Conservation (phyloP, 805 yeast genomes). For the Nakazawaea pomicola region DNA sequence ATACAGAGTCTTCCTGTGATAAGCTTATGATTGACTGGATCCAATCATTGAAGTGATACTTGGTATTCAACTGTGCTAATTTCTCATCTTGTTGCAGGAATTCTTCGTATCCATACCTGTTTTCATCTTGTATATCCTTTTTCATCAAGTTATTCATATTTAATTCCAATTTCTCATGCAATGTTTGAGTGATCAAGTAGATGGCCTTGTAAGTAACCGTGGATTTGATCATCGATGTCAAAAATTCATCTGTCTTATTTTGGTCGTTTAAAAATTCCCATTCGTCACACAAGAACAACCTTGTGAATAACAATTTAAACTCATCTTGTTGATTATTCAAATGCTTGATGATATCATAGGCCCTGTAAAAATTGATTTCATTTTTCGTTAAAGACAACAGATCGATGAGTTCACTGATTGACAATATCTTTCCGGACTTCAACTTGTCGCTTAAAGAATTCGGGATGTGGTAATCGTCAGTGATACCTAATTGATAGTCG, state of each 20-base stretch:
- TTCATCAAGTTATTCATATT: conserved; percentile 16
- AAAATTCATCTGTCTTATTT: conserved; percentile 36
- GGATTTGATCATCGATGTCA: conserved; percentile 32
- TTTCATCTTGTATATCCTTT: conserved; percentile 10
- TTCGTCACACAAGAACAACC: conserved; percentile 49
- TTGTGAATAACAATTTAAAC: conserved; percentile 45
- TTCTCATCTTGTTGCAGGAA: conserved; percentile 13
- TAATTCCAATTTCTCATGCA: conserved; percentile 26
- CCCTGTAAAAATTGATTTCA: conserved; percentile 32
- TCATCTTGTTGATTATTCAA: conserved; percentile 25
- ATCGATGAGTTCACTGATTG: conserved; percentile 44
- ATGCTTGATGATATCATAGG: conserved; percentile 44
- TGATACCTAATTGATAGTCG: conserved; percentile 36
- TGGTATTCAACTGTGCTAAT: conserved; percentile 15
- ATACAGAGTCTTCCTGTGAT: conserved; percentile 10
- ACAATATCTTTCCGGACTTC: conserved; percentile 28
- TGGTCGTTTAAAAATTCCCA: conserved; percentile 38
- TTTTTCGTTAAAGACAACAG: conserved; percentile 34
- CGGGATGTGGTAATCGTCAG: too few species aligned
- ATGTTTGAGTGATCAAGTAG: conserved; percentile 23
- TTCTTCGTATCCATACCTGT: conserved; percentile 13
- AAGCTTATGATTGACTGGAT: conserved; percentile 16
- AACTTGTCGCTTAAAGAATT: conserved; percentile 2
- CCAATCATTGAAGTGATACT: conserved; percentile 23
- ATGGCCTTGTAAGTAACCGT: conserved; percentile 43